Base-by-base conservation (phyloP, 2,329 filamentous ascomycete genomes). In the Epichloe coenophiala region DNA sequence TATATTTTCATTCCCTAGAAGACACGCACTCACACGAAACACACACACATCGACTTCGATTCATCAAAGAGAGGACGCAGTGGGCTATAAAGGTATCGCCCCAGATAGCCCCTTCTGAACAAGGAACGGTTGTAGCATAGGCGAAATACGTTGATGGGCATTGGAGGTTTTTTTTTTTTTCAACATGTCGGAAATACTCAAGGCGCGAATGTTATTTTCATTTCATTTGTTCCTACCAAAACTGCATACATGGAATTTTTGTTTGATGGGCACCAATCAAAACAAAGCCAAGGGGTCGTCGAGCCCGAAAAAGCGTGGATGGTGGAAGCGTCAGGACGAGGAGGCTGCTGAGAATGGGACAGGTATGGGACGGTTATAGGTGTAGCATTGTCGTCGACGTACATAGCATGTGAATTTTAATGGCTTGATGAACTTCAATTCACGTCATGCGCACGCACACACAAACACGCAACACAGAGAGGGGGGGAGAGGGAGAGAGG, bases 101-200 rank as follows among this genome's bases (percentile, higher is more conserved):
- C 15, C 37, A 42, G 41, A 47, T 52, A 47, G 47, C 47, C 45
- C n/a, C 23, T 21, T n/a, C n/a, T 23, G 15, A 41, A 47, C 15
- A 37, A 38, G 23, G 41, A 56, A 63, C 57, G 61, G 55, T 56
- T 62, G 58, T 60, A 64, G 33, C 57, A 64, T 68, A 68, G 63
- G 67, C 59, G 60, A 58, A 57, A 57, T 56, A 56, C 55, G 57
- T 62, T 60, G 54, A 58, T 40, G 12, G 41, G 42, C 47, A 45
- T 52, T 43, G 50, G 6, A 6, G 41, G 54, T 48, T 49, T 54
- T 52, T 54, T 49, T 54, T 52, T 54, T 45, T 45, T 43, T 56
- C 17, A 23, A 11, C 31, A 31, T 13, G 48, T 45, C 33, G n/a
- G 33, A 45, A 31, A 50, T 33, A 40, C 36, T 11, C 42, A 17